These are phyloP conservation scores for Cyberlindnera mississippiensis DNA, from an alignment of 805 yeast genomes.

Conservation along the genomic window DNA sequence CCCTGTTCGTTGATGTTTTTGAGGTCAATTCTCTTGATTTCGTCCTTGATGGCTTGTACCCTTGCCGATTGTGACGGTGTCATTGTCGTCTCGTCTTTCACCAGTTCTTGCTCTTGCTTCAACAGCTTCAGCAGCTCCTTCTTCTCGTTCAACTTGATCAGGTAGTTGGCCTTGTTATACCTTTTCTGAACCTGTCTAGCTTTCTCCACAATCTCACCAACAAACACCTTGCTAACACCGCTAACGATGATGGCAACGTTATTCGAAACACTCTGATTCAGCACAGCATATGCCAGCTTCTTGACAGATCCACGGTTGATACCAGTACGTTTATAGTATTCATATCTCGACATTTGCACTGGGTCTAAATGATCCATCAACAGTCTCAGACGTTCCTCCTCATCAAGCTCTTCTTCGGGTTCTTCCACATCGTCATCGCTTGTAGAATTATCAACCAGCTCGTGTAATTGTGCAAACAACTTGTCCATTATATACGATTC, in stretches of 20 bases:
- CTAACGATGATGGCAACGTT: constrained; percentile 78
- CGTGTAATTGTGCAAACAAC: constrained; percentile 10
- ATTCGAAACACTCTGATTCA: constrained; percentile 76
- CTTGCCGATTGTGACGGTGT: constrained; percentile 17
- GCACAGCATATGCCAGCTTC: constrained; percentile 70
- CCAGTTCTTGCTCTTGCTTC: constrained; percentile 34
- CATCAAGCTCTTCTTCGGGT: constrained; percentile 33
- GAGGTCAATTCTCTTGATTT: constrained; percentile 25
- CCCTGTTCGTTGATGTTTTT: constrained; percentile 37
- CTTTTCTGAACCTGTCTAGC: constrained; percentile 69
- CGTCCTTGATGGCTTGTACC: constrained; percentile 24
- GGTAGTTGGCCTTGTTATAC: constrained; percentile 38
- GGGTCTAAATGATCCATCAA: constrained; percentile 69
- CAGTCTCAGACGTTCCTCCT: constrained; percentile 57
- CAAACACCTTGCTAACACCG: constrained; percentile 81
- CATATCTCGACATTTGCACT: constrained; percentile 85
- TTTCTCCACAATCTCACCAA: constrained; percentile 85
- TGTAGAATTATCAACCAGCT: constrained; percentile 4
- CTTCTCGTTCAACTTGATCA: constrained; percentile 36
- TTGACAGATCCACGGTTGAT: constrained; percentile 71
- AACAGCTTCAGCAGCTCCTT: constrained; percentile 34
- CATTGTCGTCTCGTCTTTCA: constrained; percentile 16
- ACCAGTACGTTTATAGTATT: constrained; percentile 77
- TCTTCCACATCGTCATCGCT: constrained; percentile 16
- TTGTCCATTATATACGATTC: constrained; percentile 16